phyloP scores from a whole-genome alignment of 176 grass and related monocot species.

The Carex parvula region DNA sequence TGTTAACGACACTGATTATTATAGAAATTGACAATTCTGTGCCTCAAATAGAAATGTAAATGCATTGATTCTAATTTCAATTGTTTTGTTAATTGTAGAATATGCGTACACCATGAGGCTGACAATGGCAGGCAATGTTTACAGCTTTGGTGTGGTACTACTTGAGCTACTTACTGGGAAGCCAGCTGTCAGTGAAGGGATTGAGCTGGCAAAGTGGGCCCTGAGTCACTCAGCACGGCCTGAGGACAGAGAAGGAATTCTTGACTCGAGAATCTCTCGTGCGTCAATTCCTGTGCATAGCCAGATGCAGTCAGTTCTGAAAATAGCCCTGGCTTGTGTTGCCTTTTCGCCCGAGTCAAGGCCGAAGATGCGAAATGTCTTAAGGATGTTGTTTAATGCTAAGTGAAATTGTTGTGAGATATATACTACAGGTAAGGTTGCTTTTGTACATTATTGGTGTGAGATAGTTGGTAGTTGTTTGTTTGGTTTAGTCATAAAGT shows the following conservation, averaged over 20 bases:
- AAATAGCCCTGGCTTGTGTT: constrained; percentile 64
- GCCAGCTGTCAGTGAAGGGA: constrained; percentile 44
- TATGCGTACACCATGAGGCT: constrained; percentile 87
- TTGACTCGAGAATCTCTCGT: constrained; percentile 56
- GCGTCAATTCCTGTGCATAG: constrained; percentile 44
- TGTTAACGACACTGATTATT: neutral
- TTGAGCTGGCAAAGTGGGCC: constrained; percentile 76
- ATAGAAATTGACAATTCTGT: neutral
- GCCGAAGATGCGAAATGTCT: constrained; percentile 59
- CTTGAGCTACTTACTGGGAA: constrained; percentile 76
- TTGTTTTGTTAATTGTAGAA: constrained; percentile 48
- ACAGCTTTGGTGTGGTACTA: constrained; percentile 81
- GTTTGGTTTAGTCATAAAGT: constrained; percentile 7
- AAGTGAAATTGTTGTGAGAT: constrained; percentile 35
- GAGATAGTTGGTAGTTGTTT: constrained; percentile 4
- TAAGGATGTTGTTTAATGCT: constrained; percentile 63
- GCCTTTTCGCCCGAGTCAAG: constrained; percentile 47
- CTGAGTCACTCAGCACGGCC: constrained; percentile 43
- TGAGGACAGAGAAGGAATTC: constrained; percentile 64
- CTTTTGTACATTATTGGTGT: constrained; percentile 24
- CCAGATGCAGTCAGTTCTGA: constrained; percentile 80
- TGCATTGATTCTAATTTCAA: constrained; percentile 16
- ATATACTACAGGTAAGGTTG: constrained; percentile 24
- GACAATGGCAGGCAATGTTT: constrained; percentile 66
- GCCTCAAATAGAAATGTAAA: neutral